Base-by-base conservation (phyloP, 345 rosid species). In the Eucalyptus curtisii region DNA sequence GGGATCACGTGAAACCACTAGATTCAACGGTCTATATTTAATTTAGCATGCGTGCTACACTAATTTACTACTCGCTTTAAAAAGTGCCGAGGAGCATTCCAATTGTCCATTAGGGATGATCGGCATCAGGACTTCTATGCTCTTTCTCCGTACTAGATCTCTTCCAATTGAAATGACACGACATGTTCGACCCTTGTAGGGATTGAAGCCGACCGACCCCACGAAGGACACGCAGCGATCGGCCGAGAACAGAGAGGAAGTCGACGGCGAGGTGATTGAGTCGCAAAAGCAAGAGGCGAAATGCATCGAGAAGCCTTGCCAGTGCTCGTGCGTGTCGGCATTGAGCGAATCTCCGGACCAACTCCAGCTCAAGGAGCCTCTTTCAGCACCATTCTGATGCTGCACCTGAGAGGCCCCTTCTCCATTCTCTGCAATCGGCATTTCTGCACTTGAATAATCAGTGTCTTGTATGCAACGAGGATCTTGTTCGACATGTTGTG, bases 381-480 rank as follows among this genome's bases (percentile, higher is more conserved):
- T 91, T 47, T 90, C 94, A 4, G 94, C 95, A 37, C 95, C 95
- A 3, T 93, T 94, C 86, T 94, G 90, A 92, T 22, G 22, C 49
- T 10, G 22, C 55, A 22, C 3, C 7, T 4, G 59, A 4, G n/a
- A 7, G 3, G 88, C 37, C 49, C 57, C 24, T 25, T 5, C 27
- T 19, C 12, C 49, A 2, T 49, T 86, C 61, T 50, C 87, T 10
- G 40, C 64, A 19, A 13, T 52, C 42, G 84, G 47, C 30, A 76
- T 76, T 76, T 76, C 47, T 40, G 47, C 40, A 37, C 2, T 76
- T 3, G 84, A 76, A 40, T 76, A 76, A 76, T 22, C 15, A 76
- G 47, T 6, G 82, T 20, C 82, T 76, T 37, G 82, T 76, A 37
- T 37, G 81, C 42, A 37, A 37, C 27, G 27, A 37, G 45, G 81